Evolutionary conservation across 306 rosid genomes (phyloP), one percentile per base, ranked within the genome.

Genomic region (Sicyos edulis): DNA sequence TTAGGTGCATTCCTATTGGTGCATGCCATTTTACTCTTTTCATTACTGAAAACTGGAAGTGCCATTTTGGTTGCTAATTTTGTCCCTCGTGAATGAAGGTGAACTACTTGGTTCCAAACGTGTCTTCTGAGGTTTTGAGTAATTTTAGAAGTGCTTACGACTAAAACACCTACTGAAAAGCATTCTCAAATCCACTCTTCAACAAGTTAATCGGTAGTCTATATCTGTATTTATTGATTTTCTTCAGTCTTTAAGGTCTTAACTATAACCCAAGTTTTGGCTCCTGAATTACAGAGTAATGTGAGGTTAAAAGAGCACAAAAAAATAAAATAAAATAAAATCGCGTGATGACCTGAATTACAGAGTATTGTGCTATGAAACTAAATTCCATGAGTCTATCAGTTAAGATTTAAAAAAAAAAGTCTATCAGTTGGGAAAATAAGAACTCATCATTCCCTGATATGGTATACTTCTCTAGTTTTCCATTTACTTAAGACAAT

Each of bases 151-250:
- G 19, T 61, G 21, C 42, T 61, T 15, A 15, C 2, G 67, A 61
- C 34, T 15, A 32, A 32, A 61, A 61, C 44, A 13, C 47, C 67
- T 0, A 32, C 15, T 29, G 26, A 26, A 60, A 60, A 60, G 45
- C 47, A 7, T 14, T 29, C 12, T 45, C 20, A 32, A 29, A 61
- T 7, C 47, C 67, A 61, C 47, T 8, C 40, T 26, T 59, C 13
- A 40, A 15, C 51, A 63, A 40, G 70, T 63, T 63, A 63, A 64
- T 64, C 70, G 5, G 47, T 42, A 32, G 37, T 32, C 37, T 32
- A 32, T 2, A 32, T 32, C 37, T 32, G 37, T 32, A 5, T 32
- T 32, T 32, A 8, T 42, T 8, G 47, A 42, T 42, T 63, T 63
- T 63, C 70, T 34, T 37, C 51, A 10, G 71, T 44, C 71, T 40